A percentile compares a stretch with the other conserved stretches of the same genome.
Evolutionary conservation across 2,329 filamentous ascomycete species (phyloP).

Genomic region (Alternaria rosae): DNA sequence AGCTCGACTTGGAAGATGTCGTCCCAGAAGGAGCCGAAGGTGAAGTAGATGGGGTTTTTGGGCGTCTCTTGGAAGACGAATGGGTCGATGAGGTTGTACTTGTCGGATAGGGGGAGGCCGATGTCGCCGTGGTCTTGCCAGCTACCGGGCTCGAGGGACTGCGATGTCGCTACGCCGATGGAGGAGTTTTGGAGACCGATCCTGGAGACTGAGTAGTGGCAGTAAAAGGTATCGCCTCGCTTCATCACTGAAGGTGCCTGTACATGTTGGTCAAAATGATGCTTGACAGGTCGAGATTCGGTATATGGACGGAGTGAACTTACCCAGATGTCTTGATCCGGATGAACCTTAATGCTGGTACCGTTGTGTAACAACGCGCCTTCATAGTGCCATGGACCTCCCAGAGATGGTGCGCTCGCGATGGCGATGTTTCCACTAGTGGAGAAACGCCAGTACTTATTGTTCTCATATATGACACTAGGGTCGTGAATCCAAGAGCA

Average conservation of each 20-base stretch:
- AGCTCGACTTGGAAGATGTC: constrained; percentile 68
- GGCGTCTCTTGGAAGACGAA: constrained; percentile 50
- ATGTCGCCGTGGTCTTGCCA: constrained; percentile 68
- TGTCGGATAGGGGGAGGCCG: constrained; percentile 42
- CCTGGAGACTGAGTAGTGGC: constrained; percentile 68
- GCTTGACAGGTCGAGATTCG: not conserved
- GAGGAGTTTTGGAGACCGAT: constrained; percentile 67
- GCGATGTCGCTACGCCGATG: constrained; percentile 64
- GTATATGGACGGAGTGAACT: not conserved
- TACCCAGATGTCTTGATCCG: constrained; percentile 58
- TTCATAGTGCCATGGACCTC: constrained; percentile 57
- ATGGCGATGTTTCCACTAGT: constrained; percentile 58
- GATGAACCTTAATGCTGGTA: constrained; percentile 52
- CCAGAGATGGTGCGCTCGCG: constrained; percentile 53
- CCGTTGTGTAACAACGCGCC: constrained; percentile 54
- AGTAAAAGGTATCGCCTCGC: constrained; percentile 64
- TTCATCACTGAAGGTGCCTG: constrained; percentile 68
- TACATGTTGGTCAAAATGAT: not conserved
- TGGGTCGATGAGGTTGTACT: constrained; percentile 59
- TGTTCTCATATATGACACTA: constrained; percentile 54
- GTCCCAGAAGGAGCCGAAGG: constrained; percentile 72
- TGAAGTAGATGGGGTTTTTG: constrained; percentile 54
- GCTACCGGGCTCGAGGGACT: constrained; percentile 58
- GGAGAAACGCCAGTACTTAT: constrained; percentile 59
- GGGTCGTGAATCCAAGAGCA: constrained; percentile 57